These are phyloP conservation scores for Phytopythium aichiense DNA, from an alignment of 352 stramenopile species.

Conservation along the genomic window DNA sequence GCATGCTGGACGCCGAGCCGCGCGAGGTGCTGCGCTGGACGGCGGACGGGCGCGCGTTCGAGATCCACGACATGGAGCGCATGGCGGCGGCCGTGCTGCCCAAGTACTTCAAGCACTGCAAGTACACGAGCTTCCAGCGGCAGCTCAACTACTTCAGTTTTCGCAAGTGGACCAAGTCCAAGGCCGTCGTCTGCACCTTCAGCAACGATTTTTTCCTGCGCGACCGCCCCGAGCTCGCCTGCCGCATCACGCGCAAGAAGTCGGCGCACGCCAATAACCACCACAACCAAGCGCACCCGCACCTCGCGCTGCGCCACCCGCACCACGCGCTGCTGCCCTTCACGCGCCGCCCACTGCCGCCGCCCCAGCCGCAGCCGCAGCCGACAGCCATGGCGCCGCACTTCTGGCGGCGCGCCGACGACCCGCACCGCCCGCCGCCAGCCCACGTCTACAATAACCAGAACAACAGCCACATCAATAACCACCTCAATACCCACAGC, in stretches of 20 bases:
- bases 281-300: no score
- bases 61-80: conserved; percentile 74
- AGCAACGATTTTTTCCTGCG: conserved; percentile 72
- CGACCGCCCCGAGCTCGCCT: conserved; percentile 59
- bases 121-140: conserved; percentile 92
- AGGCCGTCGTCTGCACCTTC: conserved; percentile 69
- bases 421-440: conserved; percentile 7
- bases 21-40: conserved; percentile 43
- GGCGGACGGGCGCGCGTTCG: conserved; percentile 52
- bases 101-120: conserved; percentile 94
- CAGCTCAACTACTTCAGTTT: conserved; percentile 96
- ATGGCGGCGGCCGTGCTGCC: conserved; percentile 86
- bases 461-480: no score
- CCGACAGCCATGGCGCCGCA: no score
- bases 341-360: no score
- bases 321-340: no score
- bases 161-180: conserved; percentile 86
- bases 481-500: background rate
- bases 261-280: conserved; percentile 25
- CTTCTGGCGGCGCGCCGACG: no score
- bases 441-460: background rate
- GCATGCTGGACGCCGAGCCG: conserved; percentile 41
- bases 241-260: conserved; percentile 69
- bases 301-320: no score
- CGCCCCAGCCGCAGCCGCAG: no score